phyloP scores from a whole-genome alignment of 2,329 filamentous ascomycete genomes.

The Monilinia laxa region DNA sequence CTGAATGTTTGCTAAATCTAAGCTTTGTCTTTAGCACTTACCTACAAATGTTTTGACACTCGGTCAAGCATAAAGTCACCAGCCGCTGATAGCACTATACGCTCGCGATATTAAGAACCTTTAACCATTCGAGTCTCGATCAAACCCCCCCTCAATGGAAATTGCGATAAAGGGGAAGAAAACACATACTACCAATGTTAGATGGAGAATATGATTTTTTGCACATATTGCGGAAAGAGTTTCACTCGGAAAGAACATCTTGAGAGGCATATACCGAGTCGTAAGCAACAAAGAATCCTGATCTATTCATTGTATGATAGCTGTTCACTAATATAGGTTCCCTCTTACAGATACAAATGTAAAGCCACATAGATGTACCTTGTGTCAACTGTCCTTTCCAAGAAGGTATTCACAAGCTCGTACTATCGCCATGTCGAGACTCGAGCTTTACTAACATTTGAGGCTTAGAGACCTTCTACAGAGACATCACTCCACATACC shows the following conservation, averaged over 20 bases:
- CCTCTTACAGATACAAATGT: constrained; percentile 51
- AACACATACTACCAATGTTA: constrained; percentile 1
- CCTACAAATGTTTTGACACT: neutral
- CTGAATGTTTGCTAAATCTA: constrained; percentile 13
- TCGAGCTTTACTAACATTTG: constrained; percentile 35
- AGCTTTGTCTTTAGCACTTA: constrained; percentile 11
- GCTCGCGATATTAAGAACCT: neutral
- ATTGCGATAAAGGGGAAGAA: constrained; percentile 1
- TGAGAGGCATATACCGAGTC: constrained; percentile 54
- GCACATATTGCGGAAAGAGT: constrained; percentile 54
- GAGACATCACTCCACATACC: constrained; percentile 52
- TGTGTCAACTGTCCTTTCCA: constrained; percentile 52
- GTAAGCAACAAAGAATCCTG: constrained; percentile 42
- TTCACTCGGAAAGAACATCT: constrained; percentile 58
- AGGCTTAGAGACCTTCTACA: constrained; percentile 49
- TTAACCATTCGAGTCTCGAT: constrained; percentile 13
- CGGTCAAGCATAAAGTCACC: constrained; percentile 8
- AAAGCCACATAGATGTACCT: constrained; percentile 52
- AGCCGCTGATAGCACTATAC: constrained; percentile 1
- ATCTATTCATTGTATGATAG: neutral
- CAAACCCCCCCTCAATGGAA: constrained; percentile 22
- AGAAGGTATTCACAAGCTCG: constrained; percentile 44
- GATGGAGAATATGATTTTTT: constrained; percentile 46
- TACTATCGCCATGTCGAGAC: constrained; percentile 3
- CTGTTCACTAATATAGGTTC: neutral